Percentiles rank a stretch among this genome's conserved stretches.
These are phyloP conservation scores for Pythium biforme DNA, from an alignment of 352 stramenopile species.

Conservation along the genomic window DNA sequence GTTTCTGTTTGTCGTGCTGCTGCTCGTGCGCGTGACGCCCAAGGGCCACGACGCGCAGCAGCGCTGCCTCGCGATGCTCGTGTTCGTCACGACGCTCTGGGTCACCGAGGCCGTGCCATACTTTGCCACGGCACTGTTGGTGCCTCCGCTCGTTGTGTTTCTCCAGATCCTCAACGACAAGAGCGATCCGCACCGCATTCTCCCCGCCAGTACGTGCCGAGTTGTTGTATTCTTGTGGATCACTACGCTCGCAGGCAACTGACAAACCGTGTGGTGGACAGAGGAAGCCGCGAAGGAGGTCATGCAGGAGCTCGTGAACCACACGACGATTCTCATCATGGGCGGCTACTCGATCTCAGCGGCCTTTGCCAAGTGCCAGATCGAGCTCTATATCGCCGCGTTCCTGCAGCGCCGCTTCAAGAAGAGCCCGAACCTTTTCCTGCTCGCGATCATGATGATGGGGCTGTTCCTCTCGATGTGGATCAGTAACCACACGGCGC, in stretches of 20 bases:
- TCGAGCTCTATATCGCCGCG: slow-evolving; percentile 89
- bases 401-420: slow-evolving; percentile 89
- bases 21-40: slow-evolving; percentile 72
- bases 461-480: slow-evolving; percentile 92
- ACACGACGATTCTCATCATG: slow-evolving; percentile 93
- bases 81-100: slow-evolving; percentile 90
- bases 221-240: background rate
- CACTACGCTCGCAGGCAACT: too few relatives aligned
- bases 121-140: slow-evolving; percentile 88
- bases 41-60: slow-evolving; percentile 80
- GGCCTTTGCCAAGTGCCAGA: slow-evolving; percentile 90
- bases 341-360: slow-evolving; percentile 89
- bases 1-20: slow-evolving; percentile 69
- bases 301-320: slow-evolving; percentile 88
- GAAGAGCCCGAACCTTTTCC: slow-evolving; percentile 86
- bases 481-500: slow-evolving; percentile 93
- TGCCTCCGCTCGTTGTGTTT: slow-evolving; percentile 88
- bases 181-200: slow-evolving; percentile 57
- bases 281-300: slow-evolving; percentile 87
- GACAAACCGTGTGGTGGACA: too few relatives aligned
- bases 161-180: slow-evolving; percentile 88
- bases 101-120: slow-evolving; percentile 91
- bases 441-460: slow-evolving; percentile 93
- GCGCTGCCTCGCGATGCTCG: slow-evolving; percentile 86
- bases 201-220: slow-evolving; percentile 59